Percentiles rank a stretch among this genome's conserved stretches.
Conservation (phyloP, 2,329 filamentous ascomycete species). For the Corynespora cassiicola region DNA sequence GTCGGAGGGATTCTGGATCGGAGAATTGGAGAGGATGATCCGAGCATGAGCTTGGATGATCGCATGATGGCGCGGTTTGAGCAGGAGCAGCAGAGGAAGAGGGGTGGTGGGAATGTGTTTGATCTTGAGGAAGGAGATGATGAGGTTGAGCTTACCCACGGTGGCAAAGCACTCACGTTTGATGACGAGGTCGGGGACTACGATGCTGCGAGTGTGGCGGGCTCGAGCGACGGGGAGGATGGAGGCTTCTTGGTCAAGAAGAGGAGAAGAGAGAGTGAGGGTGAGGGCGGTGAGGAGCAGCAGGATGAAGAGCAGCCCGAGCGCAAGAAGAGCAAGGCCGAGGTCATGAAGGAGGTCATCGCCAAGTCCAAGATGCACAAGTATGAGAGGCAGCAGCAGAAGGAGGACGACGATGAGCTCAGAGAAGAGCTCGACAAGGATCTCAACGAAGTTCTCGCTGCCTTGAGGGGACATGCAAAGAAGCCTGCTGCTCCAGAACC, state of each 20-base stretch:
- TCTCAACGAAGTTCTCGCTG: conserved; percentile 74
- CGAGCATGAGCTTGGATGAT: conserved; percentile 91
- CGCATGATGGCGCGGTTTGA: conserved; percentile 91
- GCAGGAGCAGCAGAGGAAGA: conserved; percentile 82
- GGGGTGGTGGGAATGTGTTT: conserved; percentile 81
- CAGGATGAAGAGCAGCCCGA: conserved; percentile 69
- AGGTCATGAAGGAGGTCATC: conserved; percentile 98
- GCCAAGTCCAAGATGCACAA: conserved; percentile 97
- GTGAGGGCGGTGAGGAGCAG: conserved; percentile 31
- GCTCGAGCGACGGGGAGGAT: conserved; percentile 48
- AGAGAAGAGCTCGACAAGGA: conserved; percentile 85
- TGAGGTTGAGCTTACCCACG: conserved; percentile 79
- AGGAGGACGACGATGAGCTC: conserved; percentile 91
- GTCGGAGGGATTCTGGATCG: conserved; percentile 91
- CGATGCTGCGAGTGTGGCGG: conserved; percentile 74
- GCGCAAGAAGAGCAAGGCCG: conserved; percentile 91
- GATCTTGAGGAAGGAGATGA: conserved; percentile 86
- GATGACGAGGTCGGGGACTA: conserved; percentile 69
- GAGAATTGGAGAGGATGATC: conserved; percentile 94
- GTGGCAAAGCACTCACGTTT: conserved; percentile 75
- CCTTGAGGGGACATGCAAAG: conserved; percentile 67
- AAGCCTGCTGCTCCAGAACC: conserved; percentile 50
- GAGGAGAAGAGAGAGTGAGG: conserved; percentile 56
- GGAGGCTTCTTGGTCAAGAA: conserved; percentile 49
- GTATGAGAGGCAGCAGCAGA: conserved; percentile 88